Percentiles rank a stretch among this genome's conserved stretches.
phyloP scores from a whole-genome alignment of 768 basidiomycete species.

The Russula compacta region DNA sequence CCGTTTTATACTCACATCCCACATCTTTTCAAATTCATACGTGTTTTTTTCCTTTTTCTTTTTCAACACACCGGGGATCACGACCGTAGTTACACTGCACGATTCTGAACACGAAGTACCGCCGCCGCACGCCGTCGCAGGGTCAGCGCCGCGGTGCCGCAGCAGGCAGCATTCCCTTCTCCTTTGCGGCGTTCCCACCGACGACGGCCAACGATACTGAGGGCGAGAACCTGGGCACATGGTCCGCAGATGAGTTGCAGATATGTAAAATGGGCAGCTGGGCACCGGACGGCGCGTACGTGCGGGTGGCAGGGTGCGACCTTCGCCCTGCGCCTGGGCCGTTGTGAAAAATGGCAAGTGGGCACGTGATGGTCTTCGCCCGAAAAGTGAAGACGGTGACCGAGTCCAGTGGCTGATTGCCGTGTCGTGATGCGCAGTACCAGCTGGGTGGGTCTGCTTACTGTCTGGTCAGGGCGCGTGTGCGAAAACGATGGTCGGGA shows the following conservation, averaged over 20 bases:
- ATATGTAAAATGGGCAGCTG: conserved; percentile 66
- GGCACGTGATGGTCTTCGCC: too few species aligned
- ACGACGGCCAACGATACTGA: too few species aligned
- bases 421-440: not conserved
- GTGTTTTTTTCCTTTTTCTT: not conserved
- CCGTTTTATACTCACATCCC: not conserved
- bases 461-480: not conserved
- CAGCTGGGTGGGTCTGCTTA: conserved; percentile 4
- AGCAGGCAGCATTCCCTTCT: conserved; percentile 32
- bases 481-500: conserved; percentile 21
- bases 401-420: too few species aligned
- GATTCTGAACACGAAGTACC: conserved; percentile 28
- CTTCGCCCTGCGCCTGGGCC: not conserved
- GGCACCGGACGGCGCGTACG: conserved; percentile 54
- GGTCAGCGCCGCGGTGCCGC: conserved; percentile 14
- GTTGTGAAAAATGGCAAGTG: too few species aligned
- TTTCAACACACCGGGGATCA: not conserved
- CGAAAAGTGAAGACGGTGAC: too few species aligned
- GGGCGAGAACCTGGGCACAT: conserved; percentile 49
- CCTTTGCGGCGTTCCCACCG: conserved; percentile 24
- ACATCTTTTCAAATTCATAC: not conserved
- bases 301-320: conserved; percentile 26
- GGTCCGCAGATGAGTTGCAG: conserved; percentile 47
- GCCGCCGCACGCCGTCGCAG: conserved; percentile 24
- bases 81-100: conserved; percentile 30